Base-by-base conservation (phyloP, 768 basidiomycete species). In the Lyophyllum semitale region DNA sequence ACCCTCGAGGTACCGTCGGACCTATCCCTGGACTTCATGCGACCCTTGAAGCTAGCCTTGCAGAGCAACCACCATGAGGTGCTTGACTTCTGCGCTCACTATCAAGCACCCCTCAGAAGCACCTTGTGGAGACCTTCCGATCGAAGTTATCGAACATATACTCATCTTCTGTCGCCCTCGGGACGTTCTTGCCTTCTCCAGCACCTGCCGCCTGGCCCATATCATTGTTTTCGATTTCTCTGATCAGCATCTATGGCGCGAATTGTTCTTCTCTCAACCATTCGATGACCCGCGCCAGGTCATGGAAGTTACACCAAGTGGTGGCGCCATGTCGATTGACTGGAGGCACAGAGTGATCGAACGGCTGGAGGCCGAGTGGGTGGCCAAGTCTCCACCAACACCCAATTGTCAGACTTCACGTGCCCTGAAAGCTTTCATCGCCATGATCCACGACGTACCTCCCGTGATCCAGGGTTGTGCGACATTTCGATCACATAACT, bases 191-290 rank as follows among this genome's bases (percentile, higher is more conserved):
- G 65, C 76, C 25, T 85, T 89, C 64, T 73, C 85, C 13, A 73
- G 74, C 64, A 82, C 84, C 43, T 87, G 83, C 63, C 73, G 73
- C 20, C 61, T 70, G 8, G 79, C 84, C 15, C 72, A 71, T 59
- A 61, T 64, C 37, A 68, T 88, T 43, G 77, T 88, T 41, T 81
- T 84, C 62, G 65, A 71, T 20, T 56, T 73, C 27, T 55, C 71
- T 26, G 84, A 87, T 69, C 78, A 80, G 44, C 81, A 83, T 63
- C 77, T 92, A 37, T 92, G 88, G 88, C 83, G 84, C 50, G 73
- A 80, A 49, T 73, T 90, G 48, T 89, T 86, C 68, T 78, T 87
- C 35, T 53, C 70, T 22, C 65, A 71, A 44, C 77, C 80, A 6
- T 90, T 89, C 66, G 90, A 91, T 64, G 82, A 87, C 62, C 86